These are phyloP conservation scores for Fusarium paranaense DNA, from an alignment of 2,329 filamentous ascomycete species.

Conservation along the genomic window DNA sequence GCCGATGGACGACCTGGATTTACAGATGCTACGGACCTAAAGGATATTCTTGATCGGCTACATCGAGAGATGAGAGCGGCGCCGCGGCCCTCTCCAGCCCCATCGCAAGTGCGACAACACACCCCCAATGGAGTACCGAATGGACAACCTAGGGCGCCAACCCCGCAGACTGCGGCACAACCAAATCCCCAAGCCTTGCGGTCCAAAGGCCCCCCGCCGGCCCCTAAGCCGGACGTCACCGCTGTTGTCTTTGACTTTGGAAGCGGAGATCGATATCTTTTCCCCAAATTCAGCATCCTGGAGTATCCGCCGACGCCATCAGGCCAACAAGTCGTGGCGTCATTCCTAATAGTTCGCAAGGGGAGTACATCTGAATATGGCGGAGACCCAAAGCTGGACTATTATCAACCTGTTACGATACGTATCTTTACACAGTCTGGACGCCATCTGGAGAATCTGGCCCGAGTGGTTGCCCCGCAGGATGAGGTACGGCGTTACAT, in stretches of 20 bases:
- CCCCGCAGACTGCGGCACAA: constrained; percentile 26
- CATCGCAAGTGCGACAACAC: constrained; percentile 44
- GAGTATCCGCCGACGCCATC: constrained; percentile 68
- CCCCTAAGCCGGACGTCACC: constrained; percentile 69
- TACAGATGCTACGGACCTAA: constrained; percentile 66
- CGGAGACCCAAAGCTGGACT: constrained; percentile 73
- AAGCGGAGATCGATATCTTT: constrained; percentile 79
- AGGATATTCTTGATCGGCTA: constrained; percentile 63
- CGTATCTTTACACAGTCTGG: constrained; percentile 66
- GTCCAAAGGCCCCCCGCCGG: constrained; percentile 68
- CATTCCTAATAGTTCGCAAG: constrained; percentile 81
- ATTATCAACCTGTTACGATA: constrained; percentile 81
- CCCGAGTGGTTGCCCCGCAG: constrained; percentile 70
- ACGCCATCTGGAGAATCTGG: constrained; percentile 70
- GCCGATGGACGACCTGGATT: constrained; percentile 63
- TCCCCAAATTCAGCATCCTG: constrained; percentile 82
- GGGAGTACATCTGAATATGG: constrained; percentile 74
- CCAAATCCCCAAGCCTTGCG: constrained; percentile 66
- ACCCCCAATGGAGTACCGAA: constrained; percentile 49
- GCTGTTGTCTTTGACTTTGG: constrained; percentile 80
- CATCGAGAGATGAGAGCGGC: constrained; percentile 56
- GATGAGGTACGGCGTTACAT: constrained; percentile 75
- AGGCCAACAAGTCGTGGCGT: constrained; percentile 74
- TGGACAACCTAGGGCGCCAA: constrained; percentile 42
- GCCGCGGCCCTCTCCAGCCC: constrained; percentile 44